phyloP scores from a whole-genome alignment of 331 rosid genomes.

The Acacia concinna region DNA sequence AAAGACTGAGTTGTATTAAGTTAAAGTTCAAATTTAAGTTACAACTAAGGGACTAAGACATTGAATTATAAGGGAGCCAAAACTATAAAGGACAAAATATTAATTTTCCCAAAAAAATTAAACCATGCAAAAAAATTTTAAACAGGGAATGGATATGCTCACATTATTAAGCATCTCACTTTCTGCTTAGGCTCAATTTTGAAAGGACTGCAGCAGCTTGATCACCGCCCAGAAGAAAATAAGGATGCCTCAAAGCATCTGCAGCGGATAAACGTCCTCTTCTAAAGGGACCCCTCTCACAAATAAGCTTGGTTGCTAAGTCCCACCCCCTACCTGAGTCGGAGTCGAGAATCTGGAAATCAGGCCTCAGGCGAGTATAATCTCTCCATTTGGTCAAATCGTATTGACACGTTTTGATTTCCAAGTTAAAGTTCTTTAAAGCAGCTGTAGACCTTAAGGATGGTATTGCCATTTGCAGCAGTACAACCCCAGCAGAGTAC shows the following conservation, averaged over 20 bases:
- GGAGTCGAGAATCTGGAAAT: slow-evolving; percentile 43
- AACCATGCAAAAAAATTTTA: background rate
- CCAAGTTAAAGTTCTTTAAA: slow-evolving; percentile 70
- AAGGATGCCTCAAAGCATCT: slow-evolving; percentile 83
- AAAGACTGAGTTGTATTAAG: background rate
- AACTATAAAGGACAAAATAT: background rate
- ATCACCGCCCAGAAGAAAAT: slow-evolving; percentile 76
- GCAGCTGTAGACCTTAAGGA: slow-evolving; percentile 61
- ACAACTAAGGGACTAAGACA: background rate
- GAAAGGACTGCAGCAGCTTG: slow-evolving; percentile 80
- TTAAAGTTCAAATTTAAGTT: background rate
- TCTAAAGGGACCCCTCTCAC: slow-evolving; percentile 56
- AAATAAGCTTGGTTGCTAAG: slow-evolving; percentile 69
- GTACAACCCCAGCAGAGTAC: slow-evolving; percentile 83
- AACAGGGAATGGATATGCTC: slow-evolving; percentile 13
- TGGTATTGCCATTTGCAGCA: slow-evolving; percentile 83
- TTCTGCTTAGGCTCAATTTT: slow-evolving; percentile 53
- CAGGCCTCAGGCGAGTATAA: slow-evolving; percentile 45
- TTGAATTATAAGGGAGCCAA: background rate
- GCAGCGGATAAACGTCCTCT: slow-evolving; percentile 68
- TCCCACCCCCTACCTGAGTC: slow-evolving; percentile 87
- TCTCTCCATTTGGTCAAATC: slow-evolving; percentile 69
- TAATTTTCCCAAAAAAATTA: background rate
- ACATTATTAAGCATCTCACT: slow-evolving; percentile 38
- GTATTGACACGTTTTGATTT: slow-evolving; percentile 51